Evolutionary conservation across 1,284 basidiomycete species (phyloP).

Genomic region (Boletellus dicymbophilus): DNA sequence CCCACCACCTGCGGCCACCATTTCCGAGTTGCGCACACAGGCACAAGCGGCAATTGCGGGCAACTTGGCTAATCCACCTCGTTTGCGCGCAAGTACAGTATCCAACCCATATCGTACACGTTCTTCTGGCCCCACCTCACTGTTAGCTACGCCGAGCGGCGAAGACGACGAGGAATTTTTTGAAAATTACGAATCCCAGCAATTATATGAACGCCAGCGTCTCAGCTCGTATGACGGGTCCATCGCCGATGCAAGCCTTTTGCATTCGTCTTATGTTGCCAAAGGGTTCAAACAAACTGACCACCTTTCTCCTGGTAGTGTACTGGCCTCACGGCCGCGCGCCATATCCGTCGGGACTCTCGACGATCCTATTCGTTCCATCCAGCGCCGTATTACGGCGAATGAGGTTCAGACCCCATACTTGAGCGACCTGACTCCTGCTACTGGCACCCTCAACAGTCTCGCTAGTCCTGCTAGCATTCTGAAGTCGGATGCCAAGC

Average conservation of each 20-base stretch:
- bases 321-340: conserved; percentile 64
- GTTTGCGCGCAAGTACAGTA: conserved; percentile 87
- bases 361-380: conserved; percentile 71
- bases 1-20: conserved; percentile 75
- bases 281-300: conserved; percentile 75
- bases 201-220: conserved; percentile 51
- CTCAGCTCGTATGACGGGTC: conserved; percentile 62
- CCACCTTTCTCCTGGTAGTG: conserved; percentile 52
- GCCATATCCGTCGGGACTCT: conserved; percentile 91
- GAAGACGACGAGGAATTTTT: conserved; percentile 76
- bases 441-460: conserved; percentile 41
- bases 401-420: conserved; percentile 58
- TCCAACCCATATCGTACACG: conserved; percentile 79
- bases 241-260: conserved; percentile 43
- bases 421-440: conserved; percentile 50
- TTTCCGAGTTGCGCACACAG: conserved; percentile 83
- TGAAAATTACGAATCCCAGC: conserved; percentile 54
- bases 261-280: conserved; percentile 63
- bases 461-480: conserved; percentile 54
- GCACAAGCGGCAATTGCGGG: conserved; percentile 87
- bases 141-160: conserved; percentile 60
- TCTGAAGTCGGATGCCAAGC: conserved; percentile 55
- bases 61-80: conserved; percentile 75
- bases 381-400: conserved; percentile 63
- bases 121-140: conserved; percentile 53